Percentiles rank a stretch among this genome's conserved stretches.
Conservation (phyloP, 148 eudicot species). For the Dianthus caryophyllus region DNA sequence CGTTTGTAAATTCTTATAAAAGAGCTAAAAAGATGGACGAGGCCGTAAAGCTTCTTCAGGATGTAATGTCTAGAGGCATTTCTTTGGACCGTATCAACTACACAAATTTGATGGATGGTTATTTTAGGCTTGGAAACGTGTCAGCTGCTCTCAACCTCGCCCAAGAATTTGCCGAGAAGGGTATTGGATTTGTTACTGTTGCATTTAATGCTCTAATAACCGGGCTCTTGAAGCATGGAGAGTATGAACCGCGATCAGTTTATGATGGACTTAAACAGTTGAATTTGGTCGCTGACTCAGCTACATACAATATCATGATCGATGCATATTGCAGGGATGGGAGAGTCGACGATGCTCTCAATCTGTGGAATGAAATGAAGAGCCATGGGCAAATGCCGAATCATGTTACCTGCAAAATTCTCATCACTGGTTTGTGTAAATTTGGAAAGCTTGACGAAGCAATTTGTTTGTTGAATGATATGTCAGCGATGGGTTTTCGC, state of each 20-base stretch:
- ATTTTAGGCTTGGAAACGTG: constrained; percentile 68
- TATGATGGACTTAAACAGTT: constrained; percentile 49
- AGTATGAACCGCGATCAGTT: constrained; percentile 56
- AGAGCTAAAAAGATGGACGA: constrained; percentile 59
- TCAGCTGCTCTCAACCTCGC: constrained; percentile 68
- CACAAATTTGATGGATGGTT: constrained; percentile 79
- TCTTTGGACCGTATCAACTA: constrained; percentile 63
- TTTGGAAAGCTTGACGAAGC: constrained; percentile 48
- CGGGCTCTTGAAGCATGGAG: constrained; percentile 59
- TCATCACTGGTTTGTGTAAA: constrained; percentile 65
- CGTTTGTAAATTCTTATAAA: constrained; percentile 56
- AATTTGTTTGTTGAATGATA: constrained; percentile 49
- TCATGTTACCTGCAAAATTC: constrained; percentile 53
- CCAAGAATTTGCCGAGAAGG: constrained; percentile 57
- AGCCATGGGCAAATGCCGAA: constrained; percentile 44
- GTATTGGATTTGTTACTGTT: constrained; percentile 55
- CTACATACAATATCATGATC: constrained; percentile 78
- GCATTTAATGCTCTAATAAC: constrained; percentile 68
- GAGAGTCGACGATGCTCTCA: constrained; percentile 50
- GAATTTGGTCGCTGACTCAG: constrained; percentile 59
- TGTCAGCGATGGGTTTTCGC: constrained; percentile 37
- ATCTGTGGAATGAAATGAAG: constrained; percentile 71
- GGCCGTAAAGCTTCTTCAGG: constrained; percentile 50
- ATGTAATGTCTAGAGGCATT: constrained; percentile 52
- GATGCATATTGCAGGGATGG: constrained; percentile 67